Conservation (phyloP, 2,329 filamentous ascomycete genomes). For the Sarocladium strictum region DNA sequence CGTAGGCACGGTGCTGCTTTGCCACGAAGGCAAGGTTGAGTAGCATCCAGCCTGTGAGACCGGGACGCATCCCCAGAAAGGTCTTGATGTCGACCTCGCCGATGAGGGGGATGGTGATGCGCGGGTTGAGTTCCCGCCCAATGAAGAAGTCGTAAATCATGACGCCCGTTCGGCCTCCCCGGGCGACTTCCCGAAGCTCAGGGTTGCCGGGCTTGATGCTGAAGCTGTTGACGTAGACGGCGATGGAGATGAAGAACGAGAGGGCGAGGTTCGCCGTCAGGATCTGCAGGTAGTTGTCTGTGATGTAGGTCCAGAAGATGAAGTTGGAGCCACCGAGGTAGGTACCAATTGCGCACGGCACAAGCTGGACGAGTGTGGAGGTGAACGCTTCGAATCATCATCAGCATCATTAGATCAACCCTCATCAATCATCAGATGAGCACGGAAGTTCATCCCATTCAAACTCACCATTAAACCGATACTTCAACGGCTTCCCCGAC, state of each 20-base stretch:
- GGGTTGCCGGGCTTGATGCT: slow-evolving; percentile 64
- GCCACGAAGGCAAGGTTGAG: slow-evolving; percentile 76
- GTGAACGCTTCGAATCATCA: too few relatives aligned
- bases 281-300: slow-evolving; percentile 80
- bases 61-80: slow-evolving; percentile 80
- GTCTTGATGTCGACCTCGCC: slow-evolving; percentile 84
- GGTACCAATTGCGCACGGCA: slow-evolving; percentile 64
- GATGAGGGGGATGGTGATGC: slow-evolving; percentile 67
- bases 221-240: slow-evolving; percentile 75
- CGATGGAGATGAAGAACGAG: slow-evolving; percentile 62
- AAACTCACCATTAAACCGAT: slow-evolving; percentile 65
- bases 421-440: too few relatives aligned
- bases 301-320: slow-evolving; percentile 81
- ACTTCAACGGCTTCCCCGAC: slow-evolving; percentile 62
- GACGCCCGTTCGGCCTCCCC: slow-evolving; percentile 73
- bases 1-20: slow-evolving; percentile 78
- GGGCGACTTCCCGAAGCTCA: slow-evolving; percentile 67
- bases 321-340: slow-evolving; percentile 70
- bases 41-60: slow-evolving; percentile 79
- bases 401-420: too few relatives aligned
- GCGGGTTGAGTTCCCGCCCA: slow-evolving; percentile 89
- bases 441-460: too few relatives aligned
- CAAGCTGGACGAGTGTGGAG: slow-evolving; percentile 65
- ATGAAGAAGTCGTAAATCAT: slow-evolving; percentile 92
- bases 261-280: slow-evolving; percentile 76